These are phyloP conservation scores for Puccinia novopanici DNA, from an alignment of 1,284 basidiomycete genomes.

Conservation along the genomic window DNA sequence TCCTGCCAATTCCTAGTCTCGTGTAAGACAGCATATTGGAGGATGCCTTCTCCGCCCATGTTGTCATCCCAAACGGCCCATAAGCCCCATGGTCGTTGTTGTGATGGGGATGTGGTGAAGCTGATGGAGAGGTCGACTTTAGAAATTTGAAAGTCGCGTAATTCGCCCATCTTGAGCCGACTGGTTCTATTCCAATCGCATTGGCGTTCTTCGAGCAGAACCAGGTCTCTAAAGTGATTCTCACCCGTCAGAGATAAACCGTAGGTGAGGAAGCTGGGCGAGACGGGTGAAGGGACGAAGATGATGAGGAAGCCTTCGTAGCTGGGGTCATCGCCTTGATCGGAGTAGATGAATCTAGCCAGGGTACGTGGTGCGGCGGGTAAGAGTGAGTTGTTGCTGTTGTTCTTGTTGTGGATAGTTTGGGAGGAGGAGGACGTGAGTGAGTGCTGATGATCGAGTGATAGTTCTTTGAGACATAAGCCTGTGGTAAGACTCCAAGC, in stretches of 20 bases:
- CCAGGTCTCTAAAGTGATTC: slow-evolving; percentile 38
- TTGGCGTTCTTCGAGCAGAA: slow-evolving; percentile 41
- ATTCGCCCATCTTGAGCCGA: slow-evolving; percentile 23
- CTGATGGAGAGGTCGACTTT: slow-evolving; percentile 28
- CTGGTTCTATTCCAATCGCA: slow-evolving; percentile 15
- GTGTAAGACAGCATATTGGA: slow-evolving; percentile 50
- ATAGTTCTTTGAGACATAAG: slow-evolving; percentile 55
- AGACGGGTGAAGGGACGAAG: slow-evolving; percentile 39
- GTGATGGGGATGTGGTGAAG: slow-evolving; percentile 16
- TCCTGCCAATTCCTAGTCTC: slow-evolving; percentile 41
- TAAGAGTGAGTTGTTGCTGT: slow-evolving; percentile 7
- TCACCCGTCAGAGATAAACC: slow-evolving; percentile 35
- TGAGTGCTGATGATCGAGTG: slow-evolving; percentile 8
- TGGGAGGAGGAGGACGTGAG: not conserved
- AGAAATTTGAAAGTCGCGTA: slow-evolving; percentile 49
- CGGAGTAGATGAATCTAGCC: slow-evolving; percentile 37
- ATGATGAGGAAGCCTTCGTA: slow-evolving; percentile 47
- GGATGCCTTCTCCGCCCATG: slow-evolving; percentile 54
- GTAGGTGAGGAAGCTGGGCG: slow-evolving; percentile 45
- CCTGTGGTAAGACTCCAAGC: slow-evolving; percentile 68
- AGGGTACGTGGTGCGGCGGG: slow-evolving; percentile 45
- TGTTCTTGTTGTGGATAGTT: not conserved
- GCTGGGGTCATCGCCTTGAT: slow-evolving; percentile 48
- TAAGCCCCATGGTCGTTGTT: slow-evolving; percentile 58
- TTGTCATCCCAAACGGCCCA: slow-evolving; percentile 62